Percentiles rank a stretch among this genome's conserved stretches.
These are phyloP conservation scores for Marchantia paleacea DNA, from an alignment of 225 moss, liverwort and hornwort species.

Conservation along the genomic window DNA sequence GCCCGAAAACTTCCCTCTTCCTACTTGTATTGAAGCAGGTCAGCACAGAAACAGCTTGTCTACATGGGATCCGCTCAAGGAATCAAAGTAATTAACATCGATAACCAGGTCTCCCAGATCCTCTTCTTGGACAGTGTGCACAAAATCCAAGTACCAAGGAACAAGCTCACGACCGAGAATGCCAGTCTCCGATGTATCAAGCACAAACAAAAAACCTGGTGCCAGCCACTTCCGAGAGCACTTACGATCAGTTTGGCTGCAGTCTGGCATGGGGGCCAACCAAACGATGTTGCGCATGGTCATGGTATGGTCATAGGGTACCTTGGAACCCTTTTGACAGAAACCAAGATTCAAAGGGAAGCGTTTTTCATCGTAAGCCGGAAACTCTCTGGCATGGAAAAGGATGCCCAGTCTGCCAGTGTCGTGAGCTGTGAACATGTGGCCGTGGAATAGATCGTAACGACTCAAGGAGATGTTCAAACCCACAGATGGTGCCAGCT, in stretches of 20 bases:
- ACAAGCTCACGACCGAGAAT: conserved; percentile 75
- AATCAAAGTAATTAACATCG: conserved; percentile 88
- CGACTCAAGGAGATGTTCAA: conserved; percentile 84
- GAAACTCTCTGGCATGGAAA: conserved; percentile 96
- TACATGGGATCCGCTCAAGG: conserved; percentile 44
- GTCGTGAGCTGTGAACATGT: conserved; percentile 79
- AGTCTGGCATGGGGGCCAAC: conserved; percentile 83
- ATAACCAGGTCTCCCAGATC: conserved; percentile 80
- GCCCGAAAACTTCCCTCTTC: not conserved
- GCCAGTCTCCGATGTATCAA: conserved; percentile 71
- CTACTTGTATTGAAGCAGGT: not conserved
- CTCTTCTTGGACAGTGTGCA: conserved; percentile 73
- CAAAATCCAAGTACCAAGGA: conserved; percentile 80
- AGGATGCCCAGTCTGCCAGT: conserved; percentile 87
- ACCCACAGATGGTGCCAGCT: conserved; percentile 70
- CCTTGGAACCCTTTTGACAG: conserved; percentile 75
- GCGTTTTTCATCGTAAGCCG: conserved; percentile 52
- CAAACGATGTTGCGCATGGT: conserved; percentile 78
- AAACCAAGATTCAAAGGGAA: conserved; percentile 85
- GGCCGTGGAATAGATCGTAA: conserved; percentile 95
- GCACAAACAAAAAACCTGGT: conserved; percentile 73
- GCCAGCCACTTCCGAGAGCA: conserved; percentile 82
- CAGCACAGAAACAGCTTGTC: conserved; percentile 69
- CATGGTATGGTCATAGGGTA: conserved; percentile 75
- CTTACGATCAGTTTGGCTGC: conserved; percentile 40